Base-by-base conservation (phyloP, 305 asterid genomes). In the Solanum chacoense region DNA sequence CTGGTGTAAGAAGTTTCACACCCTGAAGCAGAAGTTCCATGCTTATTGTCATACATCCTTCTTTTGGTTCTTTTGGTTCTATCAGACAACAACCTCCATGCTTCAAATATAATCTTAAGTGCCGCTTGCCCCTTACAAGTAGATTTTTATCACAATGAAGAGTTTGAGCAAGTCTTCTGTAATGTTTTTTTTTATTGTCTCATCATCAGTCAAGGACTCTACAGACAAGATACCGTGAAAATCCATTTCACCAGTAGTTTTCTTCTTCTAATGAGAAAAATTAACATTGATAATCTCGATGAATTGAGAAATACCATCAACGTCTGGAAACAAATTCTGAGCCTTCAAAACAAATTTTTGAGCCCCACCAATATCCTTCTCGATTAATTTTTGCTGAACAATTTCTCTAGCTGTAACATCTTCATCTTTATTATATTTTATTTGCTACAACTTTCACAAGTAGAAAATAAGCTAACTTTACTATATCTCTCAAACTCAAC, bases 391-490 rank as follows among this genome's bases (percentile, higher is more conserved):
- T 84, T 84, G 37, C 93, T 95, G 94, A 0, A 94, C 93, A 34
- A 92, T 85, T 89, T 40, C 91, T 90, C 92, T 94, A 6, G 94
- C 94, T 90, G 69, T 90, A 76, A 90, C 38, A 73, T 94, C 96
- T 75, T 92, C 95, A 34, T 92, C 95, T 91, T 90, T 93, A 59
- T 94, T 94, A 87, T 92, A 90, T 36, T 94, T 95, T 96, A 94
- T 96, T 72, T 42, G 5, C 26, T 26, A 40, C 26, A 40, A 13
- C 35, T 78, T 78, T 38, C 8, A 20, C 35, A 78, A 1, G 29
- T 31, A 0, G 5, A 10, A 77, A 77, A 36, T 24, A 38, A 40
- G 65, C 4, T 13, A n/a, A 78, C 84, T 78, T 78, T n/a, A 77
- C 42, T 79, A 20, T 38, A 24, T 14, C 24, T 12, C 35, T 38